phyloP scores from a whole-genome alignment of 441 rosid genomes.

The Pelargonium australe region DNA sequence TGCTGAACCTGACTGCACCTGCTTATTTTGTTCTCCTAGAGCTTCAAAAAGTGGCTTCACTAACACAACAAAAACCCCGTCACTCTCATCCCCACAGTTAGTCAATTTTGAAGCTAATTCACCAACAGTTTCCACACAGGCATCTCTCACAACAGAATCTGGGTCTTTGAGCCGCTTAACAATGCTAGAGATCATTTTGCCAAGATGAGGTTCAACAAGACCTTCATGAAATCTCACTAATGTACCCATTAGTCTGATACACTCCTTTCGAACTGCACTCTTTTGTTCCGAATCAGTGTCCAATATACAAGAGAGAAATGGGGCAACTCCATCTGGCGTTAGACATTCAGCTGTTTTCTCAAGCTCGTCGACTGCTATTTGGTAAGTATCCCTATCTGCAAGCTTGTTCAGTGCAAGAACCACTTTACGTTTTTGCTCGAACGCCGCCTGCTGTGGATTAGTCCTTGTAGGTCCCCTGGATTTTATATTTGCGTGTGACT shows the following conservation, averaged over 20 bases:
- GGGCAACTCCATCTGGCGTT: constrained; percentile 46
- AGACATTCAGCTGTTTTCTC: constrained; percentile 58
- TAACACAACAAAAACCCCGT: constrained; percentile 47
- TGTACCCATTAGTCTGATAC: constrained; percentile 56
- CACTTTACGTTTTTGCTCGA: constrained; percentile 71
- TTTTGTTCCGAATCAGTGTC: constrained; percentile 74
- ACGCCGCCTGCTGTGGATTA: constrained; percentile 39
- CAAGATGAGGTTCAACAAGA: constrained; percentile 43
- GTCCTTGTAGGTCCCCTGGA: constrained; percentile 39
- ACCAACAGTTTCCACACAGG: constrained; percentile 73
- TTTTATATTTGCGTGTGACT: constrained; percentile 32
- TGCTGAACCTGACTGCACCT: constrained; percentile 75
- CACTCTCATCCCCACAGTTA: constrained; percentile 32
- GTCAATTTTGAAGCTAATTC: constrained; percentile 54
- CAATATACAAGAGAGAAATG: constrained; percentile 65
- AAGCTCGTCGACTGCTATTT: constrained; percentile 73
- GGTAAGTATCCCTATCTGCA: constrained; percentile 83
- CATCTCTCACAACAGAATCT: constrained; percentile 78
- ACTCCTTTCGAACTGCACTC: constrained; percentile 68
- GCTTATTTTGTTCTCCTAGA: constrained; percentile 83
- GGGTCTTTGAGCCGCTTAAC: constrained; percentile 87
- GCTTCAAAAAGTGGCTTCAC: constrained; percentile 89
- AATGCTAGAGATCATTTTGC: constrained; percentile 65
- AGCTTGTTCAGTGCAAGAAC: constrained; percentile 70
- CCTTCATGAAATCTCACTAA: constrained; percentile 48